Base-by-base conservation (phyloP, 1,139 yeast species). In the Kodamaea arcana region DNA sequence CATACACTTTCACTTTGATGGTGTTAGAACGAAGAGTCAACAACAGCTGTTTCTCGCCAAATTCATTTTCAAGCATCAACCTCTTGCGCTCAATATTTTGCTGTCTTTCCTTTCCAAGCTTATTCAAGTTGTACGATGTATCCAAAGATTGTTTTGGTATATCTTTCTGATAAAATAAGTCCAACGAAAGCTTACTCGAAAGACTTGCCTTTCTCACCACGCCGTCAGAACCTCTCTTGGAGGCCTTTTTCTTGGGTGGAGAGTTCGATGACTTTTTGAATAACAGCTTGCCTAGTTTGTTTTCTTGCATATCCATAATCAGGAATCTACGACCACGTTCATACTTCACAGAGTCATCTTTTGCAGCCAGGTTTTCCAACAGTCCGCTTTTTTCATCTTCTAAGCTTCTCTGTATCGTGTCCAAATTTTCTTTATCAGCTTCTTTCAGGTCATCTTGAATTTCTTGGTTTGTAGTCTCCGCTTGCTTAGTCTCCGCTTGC, bases 1-100 rank as follows among this genome's bases (percentile, higher is more conserved):
- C 33, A 26, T 36, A 47, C 13, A 58, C 45, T 27, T 55, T 56
- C 15, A 58, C 39, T 31, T 56, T 56, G 24, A 57, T 36, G 12
- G 42, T 29, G 21, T 15, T 17, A 8, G 18, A 15, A 10, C 11
- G 12, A 6, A 17, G 15, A 10, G 15, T 6, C 6, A 8, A n/a
- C 12, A 14, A 14, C 12, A 24, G 12, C 9, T 8, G 7, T 17
- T 33, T 34, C 15, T 33, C 34, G 14, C 28, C 29, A 32, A 29
- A 17, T n/a, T 12, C 29, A 15, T 15, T 17, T 11, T 9, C 4
- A 14, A 29, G 24, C 9, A 7, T 6, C 9, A 18, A 18, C 9
- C 22, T 18, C 22, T 18, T 6, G n/a, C n/a, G n/a, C n/a, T n/a
- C n/a, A n/a, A n/a, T n/a, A n/a, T n/a, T n/a, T 7, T 7, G 22